phyloP scores from a whole-genome alignment of 2,329 filamentous ascomycete genomes.

The Magnaporthales sp. region DNA sequence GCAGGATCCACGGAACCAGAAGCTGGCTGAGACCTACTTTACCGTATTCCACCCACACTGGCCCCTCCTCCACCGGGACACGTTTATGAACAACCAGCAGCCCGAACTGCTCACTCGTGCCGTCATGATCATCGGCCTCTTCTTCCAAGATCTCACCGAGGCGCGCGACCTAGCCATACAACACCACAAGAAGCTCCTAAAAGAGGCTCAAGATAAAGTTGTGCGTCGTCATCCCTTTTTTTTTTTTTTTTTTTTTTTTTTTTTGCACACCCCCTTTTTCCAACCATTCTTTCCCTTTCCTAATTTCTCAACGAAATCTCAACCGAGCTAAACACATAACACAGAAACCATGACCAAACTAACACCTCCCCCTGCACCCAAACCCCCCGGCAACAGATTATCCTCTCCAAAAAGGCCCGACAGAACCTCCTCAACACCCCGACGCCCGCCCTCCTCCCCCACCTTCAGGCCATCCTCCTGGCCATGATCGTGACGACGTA shows the following conservation, averaged over 20 bases:
- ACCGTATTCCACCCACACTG: constrained; percentile 1
- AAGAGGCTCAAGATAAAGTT: background rate
- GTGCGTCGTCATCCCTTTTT: background rate
- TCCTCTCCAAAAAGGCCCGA: background rate
- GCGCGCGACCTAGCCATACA: background rate
- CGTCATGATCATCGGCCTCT: background rate
- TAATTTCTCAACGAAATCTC: too few relatives aligned
- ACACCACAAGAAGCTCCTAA: background rate
- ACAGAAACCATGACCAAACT: background rate
- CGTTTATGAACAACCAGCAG: background rate
- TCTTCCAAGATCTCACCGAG: background rate
- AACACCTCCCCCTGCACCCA: background rate
- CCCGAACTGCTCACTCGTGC: background rate
- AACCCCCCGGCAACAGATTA: background rate
- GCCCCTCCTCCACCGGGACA: background rate
- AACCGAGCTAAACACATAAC: too few relatives aligned
- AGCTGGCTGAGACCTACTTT: background rate
- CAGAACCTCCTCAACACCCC: background rate
- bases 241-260: too few relatives aligned
- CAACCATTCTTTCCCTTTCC: background rate
- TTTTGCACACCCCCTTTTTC: too few relatives aligned
- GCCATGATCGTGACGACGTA: background rate
- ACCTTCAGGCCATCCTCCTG: constrained; percentile 1
- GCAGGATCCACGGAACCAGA: background rate
- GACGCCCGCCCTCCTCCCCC: background rate